phyloP scores from a whole-genome alignment of 257 asterid genomes.

The Solanum pinnatisectum region DNA sequence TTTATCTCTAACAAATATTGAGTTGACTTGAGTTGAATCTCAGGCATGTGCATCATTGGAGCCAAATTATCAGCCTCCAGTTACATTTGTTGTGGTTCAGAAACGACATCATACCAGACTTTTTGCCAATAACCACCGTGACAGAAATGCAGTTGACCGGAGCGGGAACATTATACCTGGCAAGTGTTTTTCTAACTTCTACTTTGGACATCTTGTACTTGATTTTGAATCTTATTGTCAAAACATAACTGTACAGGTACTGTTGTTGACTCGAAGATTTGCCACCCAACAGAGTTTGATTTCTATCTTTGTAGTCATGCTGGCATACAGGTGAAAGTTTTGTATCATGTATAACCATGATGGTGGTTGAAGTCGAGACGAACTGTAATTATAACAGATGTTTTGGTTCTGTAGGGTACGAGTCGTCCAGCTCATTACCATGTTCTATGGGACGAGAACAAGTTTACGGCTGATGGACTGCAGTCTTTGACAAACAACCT shows the following conservation, averaged over 20 bases:
- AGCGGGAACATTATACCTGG: conserved; percentile 97
- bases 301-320: conserved; percentile 99
- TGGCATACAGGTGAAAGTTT: conserved; percentile 61
- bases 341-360: background rate
- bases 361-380: background rate
- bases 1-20: background rate
- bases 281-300: conserved; percentile 95
- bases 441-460: conserved; percentile 94
- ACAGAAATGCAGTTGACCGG: conserved; percentile 49
- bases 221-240: background rate
- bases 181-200: background rate
- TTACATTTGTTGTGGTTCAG: conserved; percentile 93
- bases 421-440: conserved; percentile 96
- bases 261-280: conserved; percentile 83
- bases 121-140: conserved; percentile 72
- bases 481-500: conserved; percentile 82
- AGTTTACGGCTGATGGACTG: conserved; percentile 72
- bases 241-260: conserved; percentile 44
- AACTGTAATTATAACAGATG: background rate
- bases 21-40: background rate
- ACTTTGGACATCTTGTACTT: background rate
- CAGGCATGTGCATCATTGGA: conserved; percentile 97
- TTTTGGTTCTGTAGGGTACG: conserved; percentile 40
- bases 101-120: conserved; percentile 91
- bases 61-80: conserved; percentile 89